phyloP scores from a whole-genome alignment of 768 basidiomycete species.

The Collybia sp. region DNA sequence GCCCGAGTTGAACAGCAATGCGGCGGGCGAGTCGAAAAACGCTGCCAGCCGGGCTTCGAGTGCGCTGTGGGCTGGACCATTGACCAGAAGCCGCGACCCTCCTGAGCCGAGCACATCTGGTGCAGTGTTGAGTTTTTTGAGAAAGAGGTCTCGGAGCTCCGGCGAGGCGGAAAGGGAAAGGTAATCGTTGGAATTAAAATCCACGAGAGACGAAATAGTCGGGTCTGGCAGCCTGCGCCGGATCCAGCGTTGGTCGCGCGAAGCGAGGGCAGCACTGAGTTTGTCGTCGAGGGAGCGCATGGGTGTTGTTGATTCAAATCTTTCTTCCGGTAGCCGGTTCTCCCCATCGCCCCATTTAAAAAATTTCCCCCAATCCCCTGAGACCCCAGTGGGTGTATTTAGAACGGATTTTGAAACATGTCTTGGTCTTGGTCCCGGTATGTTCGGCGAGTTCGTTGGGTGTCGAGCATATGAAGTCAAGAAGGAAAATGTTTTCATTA shows the following conservation, averaged over 20 bases:
- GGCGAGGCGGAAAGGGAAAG: conserved; percentile 71
- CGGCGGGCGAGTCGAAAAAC: conserved; percentile 60
- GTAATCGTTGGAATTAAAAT: conserved; percentile 93
- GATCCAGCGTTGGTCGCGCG: conserved; percentile 64
- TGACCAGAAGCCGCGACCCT: conserved; percentile 83
- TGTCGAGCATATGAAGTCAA: too few species aligned
- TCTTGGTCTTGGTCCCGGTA: too few species aligned
- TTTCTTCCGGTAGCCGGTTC: too few species aligned
- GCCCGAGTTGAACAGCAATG: conserved; percentile 88
- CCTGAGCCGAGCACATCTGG: conserved; percentile 79
- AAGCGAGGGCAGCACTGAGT: conserved; percentile 49
- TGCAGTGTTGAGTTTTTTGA: conserved; percentile 41
- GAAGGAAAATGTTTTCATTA: too few species aligned
- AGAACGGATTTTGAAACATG: too few species aligned
- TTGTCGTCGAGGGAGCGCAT: conserved; percentile 22
- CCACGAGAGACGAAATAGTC: conserved; percentile 38
- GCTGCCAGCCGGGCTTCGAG: conserved; percentile 65
- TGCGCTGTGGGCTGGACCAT: conserved; percentile 60
- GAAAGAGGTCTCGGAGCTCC: conserved; percentile 51
- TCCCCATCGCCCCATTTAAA: too few species aligned
- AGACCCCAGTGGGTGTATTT: too few species aligned
- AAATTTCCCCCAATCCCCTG: too few species aligned
- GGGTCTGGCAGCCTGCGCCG: conserved; percentile 66
- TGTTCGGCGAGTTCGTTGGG: too few species aligned
- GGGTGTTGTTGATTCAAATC: conserved; percentile 5